phyloP scores from a whole-genome alignment of 805 yeast genomes.

The Starmera dryadoides region DNA sequence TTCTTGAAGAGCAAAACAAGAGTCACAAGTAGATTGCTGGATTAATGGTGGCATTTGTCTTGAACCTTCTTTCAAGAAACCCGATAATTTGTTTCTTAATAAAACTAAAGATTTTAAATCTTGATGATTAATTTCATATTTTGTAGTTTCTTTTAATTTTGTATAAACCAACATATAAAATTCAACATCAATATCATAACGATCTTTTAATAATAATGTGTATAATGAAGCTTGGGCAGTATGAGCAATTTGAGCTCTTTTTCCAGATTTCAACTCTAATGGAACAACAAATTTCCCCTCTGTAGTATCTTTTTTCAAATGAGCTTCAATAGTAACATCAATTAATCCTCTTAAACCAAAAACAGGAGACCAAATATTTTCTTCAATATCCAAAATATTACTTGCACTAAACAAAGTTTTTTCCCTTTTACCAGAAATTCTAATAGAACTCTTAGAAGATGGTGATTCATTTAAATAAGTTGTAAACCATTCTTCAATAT shows the following conservation, averaged over 20 bases:
- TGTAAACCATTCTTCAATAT: conserved; percentile 47
- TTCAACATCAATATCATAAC: conserved; percentile 63
- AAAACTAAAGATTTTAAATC: conserved; percentile 67
- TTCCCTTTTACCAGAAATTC: conserved; percentile 23
- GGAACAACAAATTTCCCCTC: conserved; percentile 56
- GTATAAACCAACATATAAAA: conserved; percentile 72
- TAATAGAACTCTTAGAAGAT: conserved; percentile 12
- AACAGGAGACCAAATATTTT: conserved; percentile 84
- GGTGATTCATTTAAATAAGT: conserved; percentile 32
- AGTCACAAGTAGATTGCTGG: conserved; percentile 48
- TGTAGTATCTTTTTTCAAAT: conserved; percentile 26
- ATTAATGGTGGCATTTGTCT: conserved; percentile 47
- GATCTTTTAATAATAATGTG: conserved; percentile 68
- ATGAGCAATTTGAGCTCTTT: conserved; percentile 53
- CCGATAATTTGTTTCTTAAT: conserved; percentile 64
- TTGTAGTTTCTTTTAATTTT: conserved; percentile 44
- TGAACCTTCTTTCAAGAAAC: conserved; percentile 42
- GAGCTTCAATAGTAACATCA: conserved; percentile 77
- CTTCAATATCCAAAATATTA: conserved; percentile 78
- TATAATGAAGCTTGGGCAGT: conserved; percentile 84
- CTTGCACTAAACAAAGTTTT: conserved; percentile 43
- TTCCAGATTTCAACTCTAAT: conserved; percentile 87
- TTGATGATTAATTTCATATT: conserved; percentile 41
- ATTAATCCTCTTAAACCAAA: conserved; percentile 86
- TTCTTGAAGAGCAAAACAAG: conserved; percentile 45